A percentile compares a stretch with the other conserved stretches of the same genome.
These are phyloP conservation scores for Phytophthora pistaciae DNA, from an alignment of 352 stramenopile genomes.

Conservation along the genomic window DNA sequence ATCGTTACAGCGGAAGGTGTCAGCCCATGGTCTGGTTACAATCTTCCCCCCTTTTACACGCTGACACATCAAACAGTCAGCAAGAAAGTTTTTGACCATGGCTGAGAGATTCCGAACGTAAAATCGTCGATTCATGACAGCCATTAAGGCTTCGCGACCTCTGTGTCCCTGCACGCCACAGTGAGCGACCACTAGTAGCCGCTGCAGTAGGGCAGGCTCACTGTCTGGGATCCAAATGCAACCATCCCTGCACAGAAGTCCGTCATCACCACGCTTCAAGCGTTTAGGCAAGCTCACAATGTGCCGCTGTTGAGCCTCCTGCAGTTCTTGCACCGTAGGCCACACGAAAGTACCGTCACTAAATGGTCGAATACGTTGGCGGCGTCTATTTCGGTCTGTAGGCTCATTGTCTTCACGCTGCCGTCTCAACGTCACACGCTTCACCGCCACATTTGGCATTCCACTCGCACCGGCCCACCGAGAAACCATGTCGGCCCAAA, in stretches of 20 bases:
- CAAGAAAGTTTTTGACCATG: slow-evolving; percentile 9
- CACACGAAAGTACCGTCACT: no score
- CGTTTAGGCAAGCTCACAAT: no score
- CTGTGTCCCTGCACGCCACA: no score
- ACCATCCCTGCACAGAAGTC: background rate
- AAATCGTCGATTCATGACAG: background rate
- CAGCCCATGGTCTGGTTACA: slow-evolving; percentile 1
- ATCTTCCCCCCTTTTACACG: slow-evolving; percentile 8
- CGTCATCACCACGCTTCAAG: no score
- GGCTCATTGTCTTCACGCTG: no score
- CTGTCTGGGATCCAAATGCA: slow-evolving; percentile 1
- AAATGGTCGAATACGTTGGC: no score
- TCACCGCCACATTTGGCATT: no score
- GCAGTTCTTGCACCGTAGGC: no score
- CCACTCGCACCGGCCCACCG: no score
- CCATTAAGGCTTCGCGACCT: background rate
- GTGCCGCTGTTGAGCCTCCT: no score
- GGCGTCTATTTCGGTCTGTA: no score
- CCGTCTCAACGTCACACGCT: no score
- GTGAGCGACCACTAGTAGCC: slow-evolving; percentile 10
- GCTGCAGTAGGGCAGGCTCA: background rate
- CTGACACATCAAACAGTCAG: slow-evolving; percentile 6
- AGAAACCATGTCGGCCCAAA: background rate
- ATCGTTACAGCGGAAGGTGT: slow-evolving; percentile 14
- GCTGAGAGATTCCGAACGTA: slow-evolving; percentile 4